A percentile compares a stretch with the other conserved stretches of the same genome.
These are phyloP conservation scores for Suillus alpinus DNA, from an alignment of 768 basidiomycete species.

Conservation along the genomic window DNA sequence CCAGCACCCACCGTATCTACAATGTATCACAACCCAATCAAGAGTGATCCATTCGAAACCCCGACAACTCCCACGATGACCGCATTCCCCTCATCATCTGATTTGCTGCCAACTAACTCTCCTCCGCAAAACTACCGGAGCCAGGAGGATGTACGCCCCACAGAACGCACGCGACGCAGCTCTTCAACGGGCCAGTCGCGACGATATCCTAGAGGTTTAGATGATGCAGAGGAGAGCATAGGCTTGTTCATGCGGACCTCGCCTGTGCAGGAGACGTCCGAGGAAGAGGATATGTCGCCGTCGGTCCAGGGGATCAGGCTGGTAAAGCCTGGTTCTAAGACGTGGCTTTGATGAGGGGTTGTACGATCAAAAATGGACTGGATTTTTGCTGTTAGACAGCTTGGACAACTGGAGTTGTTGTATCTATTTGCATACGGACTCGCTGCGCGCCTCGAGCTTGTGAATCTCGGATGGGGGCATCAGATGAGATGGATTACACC, in stretches of 20 bases:
- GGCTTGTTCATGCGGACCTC: slow-evolving; percentile 44
- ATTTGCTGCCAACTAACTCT: slow-evolving; percentile 8
- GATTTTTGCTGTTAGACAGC: background rate
- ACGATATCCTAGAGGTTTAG: slow-evolving; percentile 43
- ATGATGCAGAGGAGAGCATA: slow-evolving; percentile 62
- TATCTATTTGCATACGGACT: background rate
- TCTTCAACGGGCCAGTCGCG: slow-evolving; percentile 47
- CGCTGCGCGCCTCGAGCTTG: background rate
- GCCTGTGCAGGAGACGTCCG: slow-evolving; percentile 18
- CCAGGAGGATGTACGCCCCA: slow-evolving; percentile 11
- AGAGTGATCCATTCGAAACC: slow-evolving; percentile 27
- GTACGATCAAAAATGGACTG: background rate
- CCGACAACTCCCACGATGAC: slow-evolving; percentile 29
- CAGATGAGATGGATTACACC: background rate
- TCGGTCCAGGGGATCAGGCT: slow-evolving; percentile 37
- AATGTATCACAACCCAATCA: slow-evolving; percentile 5
- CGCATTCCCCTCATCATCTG: slow-evolving; percentile 22
- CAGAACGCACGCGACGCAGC: slow-evolving; percentile 32
- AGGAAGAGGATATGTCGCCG: slow-evolving; percentile 6
- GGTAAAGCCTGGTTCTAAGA: slow-evolving; percentile 29
- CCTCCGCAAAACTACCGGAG: slow-evolving; percentile 6
- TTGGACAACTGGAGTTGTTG: background rate
- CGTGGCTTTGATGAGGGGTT: slow-evolving; percentile 17
- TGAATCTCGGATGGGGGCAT: background rate
- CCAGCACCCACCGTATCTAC: slow-evolving; percentile 23